These are phyloP conservation scores for Periglandula ipomoeae DNA, from an alignment of 2,329 filamentous ascomycete species.

Conservation along the genomic window DNA sequence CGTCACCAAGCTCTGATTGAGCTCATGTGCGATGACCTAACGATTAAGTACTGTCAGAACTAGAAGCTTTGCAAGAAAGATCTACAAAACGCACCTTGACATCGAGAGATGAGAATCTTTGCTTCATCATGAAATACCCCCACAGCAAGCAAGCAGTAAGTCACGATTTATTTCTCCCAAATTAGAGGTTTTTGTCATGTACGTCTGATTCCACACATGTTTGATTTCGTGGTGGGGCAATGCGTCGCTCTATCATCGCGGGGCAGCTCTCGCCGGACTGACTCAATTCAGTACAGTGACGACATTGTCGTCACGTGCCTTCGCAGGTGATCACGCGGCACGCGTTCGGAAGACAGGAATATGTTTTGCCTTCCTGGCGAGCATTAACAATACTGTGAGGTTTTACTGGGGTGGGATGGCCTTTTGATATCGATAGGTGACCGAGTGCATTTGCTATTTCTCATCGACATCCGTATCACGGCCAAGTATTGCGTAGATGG, in stretches of 20 bases:
- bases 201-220: not conserved
- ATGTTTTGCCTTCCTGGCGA: too few relatives aligned
- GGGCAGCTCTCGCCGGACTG: slow-evolving; percentile 8
- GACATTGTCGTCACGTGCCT: slow-evolving; percentile 10
- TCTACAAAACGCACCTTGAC: slow-evolving; percentile 46
- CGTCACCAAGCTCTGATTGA: slow-evolving; percentile 64
- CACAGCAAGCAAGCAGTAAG: not conserved
- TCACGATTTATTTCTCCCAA: too few relatives aligned
- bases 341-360: too few relatives aligned
- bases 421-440: too few relatives aligned
- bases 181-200: not conserved
- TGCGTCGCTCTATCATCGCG: slow-evolving; percentile 2
- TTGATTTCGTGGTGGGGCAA: slow-evolving; percentile 7
- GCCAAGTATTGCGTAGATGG: too few relatives aligned
- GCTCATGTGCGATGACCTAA: slow-evolving; percentile 89
- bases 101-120: slow-evolving; percentile 70
- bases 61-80: slow-evolving; percentile 3
- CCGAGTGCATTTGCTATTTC: too few relatives aligned
- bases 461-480: too few relatives aligned
- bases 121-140: slow-evolving; percentile 51
- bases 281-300: slow-evolving; percentile 5
- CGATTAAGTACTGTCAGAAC: slow-evolving; percentile 4
- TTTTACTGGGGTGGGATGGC: too few relatives aligned
- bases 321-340: not conserved
- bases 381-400: too few relatives aligned